Conservation (phyloP, 73 alveolate genomes). For the Stentor coeruleus region DNA sequence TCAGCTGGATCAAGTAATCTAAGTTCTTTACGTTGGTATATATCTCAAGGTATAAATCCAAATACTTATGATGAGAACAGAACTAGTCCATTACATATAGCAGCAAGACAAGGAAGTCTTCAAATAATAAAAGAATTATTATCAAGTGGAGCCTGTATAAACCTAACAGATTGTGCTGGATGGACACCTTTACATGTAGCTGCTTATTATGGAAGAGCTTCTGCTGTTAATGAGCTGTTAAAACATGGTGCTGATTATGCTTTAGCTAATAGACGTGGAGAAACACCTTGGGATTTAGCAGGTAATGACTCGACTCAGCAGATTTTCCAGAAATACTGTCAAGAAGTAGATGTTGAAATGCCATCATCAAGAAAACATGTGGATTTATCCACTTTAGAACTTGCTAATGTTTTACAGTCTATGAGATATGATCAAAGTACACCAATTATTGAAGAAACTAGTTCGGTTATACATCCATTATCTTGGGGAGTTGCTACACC, state of each 20-base stretch:
- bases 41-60: slow-evolving; percentile 27
- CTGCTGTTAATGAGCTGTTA: background rate
- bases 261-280: slow-evolving; percentile 21
- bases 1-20: slow-evolving; percentile 19
- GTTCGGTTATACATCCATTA: background rate
- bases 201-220: slow-evolving; percentile 17
- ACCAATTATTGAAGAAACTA: slow-evolving; percentile 16
- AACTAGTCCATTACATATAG: slow-evolving; percentile 26
- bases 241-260: slow-evolving; percentile 21
- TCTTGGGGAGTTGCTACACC: background rate
- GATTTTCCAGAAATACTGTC: slow-evolving; percentile 8
- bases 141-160: slow-evolving; percentile 7
- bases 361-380: background rate
- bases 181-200: slow-evolving; percentile 31
- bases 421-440: slow-evolving; percentile 18
- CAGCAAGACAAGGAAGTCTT: slow-evolving; percentile 27
- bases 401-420: background rate
- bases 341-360: background rate
- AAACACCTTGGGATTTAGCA: slow-evolving; percentile 31
- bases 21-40: slow-evolving; percentile 20
- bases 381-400: slow-evolving; percentile 16
- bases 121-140: slow-evolving; percentile 18
- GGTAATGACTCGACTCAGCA: background rate
- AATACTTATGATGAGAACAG: slow-evolving; percentile 30
- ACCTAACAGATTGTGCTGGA: slow-evolving; percentile 30